Base-by-base conservation (phyloP, 345 rosid genomes). In the Salix exigua region DNA sequence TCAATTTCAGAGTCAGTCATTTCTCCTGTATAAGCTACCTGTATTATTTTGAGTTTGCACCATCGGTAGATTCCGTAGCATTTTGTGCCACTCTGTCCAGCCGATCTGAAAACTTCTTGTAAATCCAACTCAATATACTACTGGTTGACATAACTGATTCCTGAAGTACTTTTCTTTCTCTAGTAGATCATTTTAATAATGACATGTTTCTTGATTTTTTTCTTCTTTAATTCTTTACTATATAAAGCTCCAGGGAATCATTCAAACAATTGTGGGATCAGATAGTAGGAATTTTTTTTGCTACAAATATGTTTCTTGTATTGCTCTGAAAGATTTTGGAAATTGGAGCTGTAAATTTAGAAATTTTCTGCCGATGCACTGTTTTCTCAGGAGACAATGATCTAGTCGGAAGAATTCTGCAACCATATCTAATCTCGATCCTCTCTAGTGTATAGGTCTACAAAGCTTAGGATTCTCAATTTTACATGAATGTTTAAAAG, bases 41-140 rank as follows among this genome's bases (percentile, higher is more conserved):
- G 19, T 61, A n/a, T 48, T 48, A 33, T 48, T 28, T 18, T 40
- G 50, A 60, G 66, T 44, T 60, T 75, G 66, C 33, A 23, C 25
- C 61, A 16, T 26, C 10, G 73, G 50, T 81, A 48, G 66, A 81
- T 81, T 61, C 51, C 67, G 55, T 75, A 64, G 40, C 75, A 62
- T 65, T 55, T 25, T 58, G 16, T 16, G 13, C 72, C 71, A 58
- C 18, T 46, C 50, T 46, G 50, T 46, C 14, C 17, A 14, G 50
- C 5, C 50, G 50, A 46, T 46, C 50, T 46, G 50, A 46, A 13
- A 46, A 46, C 17, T 13, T 46, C 18, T 46, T 12, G 50, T 13
- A 44, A 44, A 44, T 13, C 50, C 50, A 44, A 13, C 60, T 21
- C 25, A 19, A 8, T 19, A 19, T 21, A 7, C 11, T n/a, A 53